Evolutionary conservation across 257 asterid genomes (phyloP).

Genomic region (Verbascum thapsus): DNA sequence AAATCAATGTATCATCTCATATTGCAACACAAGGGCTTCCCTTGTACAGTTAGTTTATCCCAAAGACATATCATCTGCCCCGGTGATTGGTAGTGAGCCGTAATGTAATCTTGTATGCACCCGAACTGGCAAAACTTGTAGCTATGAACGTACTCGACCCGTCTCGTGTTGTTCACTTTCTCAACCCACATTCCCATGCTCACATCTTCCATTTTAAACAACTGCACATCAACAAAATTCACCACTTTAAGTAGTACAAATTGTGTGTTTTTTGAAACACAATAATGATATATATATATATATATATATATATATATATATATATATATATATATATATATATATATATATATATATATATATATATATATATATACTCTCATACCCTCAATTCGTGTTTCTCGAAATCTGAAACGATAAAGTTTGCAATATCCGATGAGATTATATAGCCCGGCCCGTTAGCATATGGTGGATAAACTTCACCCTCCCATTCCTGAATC

Average conservation of each 20-base stretch:
- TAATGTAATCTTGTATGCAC: slow-evolving; percentile 74
- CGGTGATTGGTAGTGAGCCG: slow-evolving; percentile 93
- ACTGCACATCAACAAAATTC: too few relatives aligned
- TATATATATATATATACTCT: too few relatives aligned
- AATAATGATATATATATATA: too few relatives aligned
- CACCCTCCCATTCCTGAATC: slow-evolving; percentile 97
- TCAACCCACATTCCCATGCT: slow-evolving; percentile 98
- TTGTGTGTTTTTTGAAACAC: slow-evolving; percentile 24
- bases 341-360: too few relatives aligned
- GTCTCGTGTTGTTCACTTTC: slow-evolving; percentile 56
- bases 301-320: too few relatives aligned
- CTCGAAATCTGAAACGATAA: slow-evolving; percentile 63
- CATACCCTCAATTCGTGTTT: slow-evolving; percentile 69
- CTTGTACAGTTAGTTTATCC: slow-evolving; percentile 61
- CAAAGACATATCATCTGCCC: slow-evolving; percentile 90
- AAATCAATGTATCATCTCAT: too few relatives aligned
- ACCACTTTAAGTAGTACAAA: too few relatives aligned
- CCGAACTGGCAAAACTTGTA: slow-evolving; percentile 93
- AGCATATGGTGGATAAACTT: slow-evolving; percentile 90
- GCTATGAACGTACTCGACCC: slow-evolving; percentile 81
- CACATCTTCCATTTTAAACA: slow-evolving; percentile 96
- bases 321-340: too few relatives aligned
- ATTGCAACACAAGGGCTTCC: slow-evolving; percentile 78
- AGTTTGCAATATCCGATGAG: slow-evolving; percentile 79
- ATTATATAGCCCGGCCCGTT: slow-evolving; percentile 96